phyloP scores from a whole-genome alignment of 176 grass and related monocot genomes.

The Paspalum vaginatum region DNA sequence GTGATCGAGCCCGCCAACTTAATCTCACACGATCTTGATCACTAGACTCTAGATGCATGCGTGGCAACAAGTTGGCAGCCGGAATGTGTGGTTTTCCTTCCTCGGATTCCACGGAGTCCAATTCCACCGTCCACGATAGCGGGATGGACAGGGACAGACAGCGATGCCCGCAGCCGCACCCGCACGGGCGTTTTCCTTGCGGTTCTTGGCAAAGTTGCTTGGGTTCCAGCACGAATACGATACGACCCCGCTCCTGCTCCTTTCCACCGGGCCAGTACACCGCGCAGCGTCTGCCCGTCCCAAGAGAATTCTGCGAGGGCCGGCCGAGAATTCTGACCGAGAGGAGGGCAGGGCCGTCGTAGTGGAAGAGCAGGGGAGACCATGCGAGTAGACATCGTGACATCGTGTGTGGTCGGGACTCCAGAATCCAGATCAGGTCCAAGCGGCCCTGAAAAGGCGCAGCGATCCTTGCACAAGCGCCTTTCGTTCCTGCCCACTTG shows the following conservation, averaged over 20 bases:
- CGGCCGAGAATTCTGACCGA: background rate
- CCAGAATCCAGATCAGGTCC: too few species aligned
- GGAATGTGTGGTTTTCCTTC: background rate
- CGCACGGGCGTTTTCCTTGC: background rate
- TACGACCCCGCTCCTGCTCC: background rate
- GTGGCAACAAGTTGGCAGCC: background rate
- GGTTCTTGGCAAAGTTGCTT: background rate
- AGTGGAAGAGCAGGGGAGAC: too few species aligned
- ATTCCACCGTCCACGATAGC: too few species aligned
- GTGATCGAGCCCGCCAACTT: background rate
- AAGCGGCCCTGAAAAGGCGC: conserved; percentile 28
- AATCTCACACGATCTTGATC: background rate
- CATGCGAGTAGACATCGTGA: too few species aligned
- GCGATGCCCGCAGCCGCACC: background rate
- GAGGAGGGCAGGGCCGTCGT: too few species aligned
- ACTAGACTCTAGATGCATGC: background rate
- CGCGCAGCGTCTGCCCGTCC: too few species aligned
- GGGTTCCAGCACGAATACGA: background rate
- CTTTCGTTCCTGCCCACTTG: background rate
- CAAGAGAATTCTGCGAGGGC: background rate
- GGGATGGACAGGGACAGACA: background rate
- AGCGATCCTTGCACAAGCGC: conserved; percentile 3
- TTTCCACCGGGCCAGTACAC: too few species aligned
- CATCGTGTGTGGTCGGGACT: too few species aligned
- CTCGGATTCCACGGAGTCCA: background rate